Conservation (phyloP, 2,329 filamentous ascomycete species). For the Fusarium sororula region DNA sequence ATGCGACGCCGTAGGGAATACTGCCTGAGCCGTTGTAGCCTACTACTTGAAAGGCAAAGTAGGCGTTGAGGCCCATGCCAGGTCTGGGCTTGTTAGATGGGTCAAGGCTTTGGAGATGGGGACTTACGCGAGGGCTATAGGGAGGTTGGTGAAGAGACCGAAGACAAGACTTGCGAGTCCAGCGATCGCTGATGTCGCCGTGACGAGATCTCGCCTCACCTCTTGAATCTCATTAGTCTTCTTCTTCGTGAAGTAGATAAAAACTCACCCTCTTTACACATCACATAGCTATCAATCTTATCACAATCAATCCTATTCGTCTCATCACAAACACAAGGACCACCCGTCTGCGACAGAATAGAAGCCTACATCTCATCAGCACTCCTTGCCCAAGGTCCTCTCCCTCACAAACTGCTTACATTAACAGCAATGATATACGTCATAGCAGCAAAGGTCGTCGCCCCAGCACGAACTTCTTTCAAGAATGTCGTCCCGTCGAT, state of each 20-base stretch:
- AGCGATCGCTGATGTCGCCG: conserved; percentile 80
- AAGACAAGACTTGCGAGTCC: conserved; percentile 63
- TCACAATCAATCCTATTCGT: conserved; percentile 52
- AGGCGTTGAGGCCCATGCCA: conserved; percentile 73
- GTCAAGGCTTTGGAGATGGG: conserved; percentile 56
- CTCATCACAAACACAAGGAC: conserved; percentile 24
- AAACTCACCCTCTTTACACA: conserved; percentile 45
- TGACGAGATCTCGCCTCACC: conserved; percentile 77
- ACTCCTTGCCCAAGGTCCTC: background rate
- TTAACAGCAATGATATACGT: conserved; percentile 42
- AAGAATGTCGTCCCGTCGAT: conserved; percentile 67
- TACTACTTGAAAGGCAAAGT: conserved; percentile 75
- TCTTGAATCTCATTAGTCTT: conserved; percentile 43
- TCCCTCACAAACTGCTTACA: background rate
- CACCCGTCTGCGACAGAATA: conserved; percentile 28
- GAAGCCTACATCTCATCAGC: conserved; percentile 5
- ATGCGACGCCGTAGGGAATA: conserved; percentile 75
- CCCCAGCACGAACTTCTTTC: conserved; percentile 68
- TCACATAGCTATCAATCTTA: conserved; percentile 55
- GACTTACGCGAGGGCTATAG: conserved; percentile 32
- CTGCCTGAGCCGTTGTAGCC: conserved; percentile 76
- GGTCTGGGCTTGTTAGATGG: conserved; percentile 52
- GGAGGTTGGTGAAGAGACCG: conserved; percentile 30
- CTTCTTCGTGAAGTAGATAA: fast-evolving
- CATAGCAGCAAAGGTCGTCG: conserved; percentile 59